Base-by-base conservation (phyloP, 2,329 filamentous ascomycete genomes). In the Helotiales sp. region DNA sequence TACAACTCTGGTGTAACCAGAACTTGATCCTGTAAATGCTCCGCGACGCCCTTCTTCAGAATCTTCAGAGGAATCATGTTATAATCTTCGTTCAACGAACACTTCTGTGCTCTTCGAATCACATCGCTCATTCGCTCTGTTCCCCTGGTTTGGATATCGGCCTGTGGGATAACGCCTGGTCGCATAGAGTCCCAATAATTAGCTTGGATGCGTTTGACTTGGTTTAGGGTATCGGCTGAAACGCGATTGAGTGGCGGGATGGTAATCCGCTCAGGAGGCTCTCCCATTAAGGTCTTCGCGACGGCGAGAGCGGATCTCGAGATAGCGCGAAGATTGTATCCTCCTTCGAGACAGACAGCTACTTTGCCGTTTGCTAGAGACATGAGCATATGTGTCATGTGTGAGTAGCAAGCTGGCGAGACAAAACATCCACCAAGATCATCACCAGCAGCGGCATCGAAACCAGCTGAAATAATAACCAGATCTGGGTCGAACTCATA, bases 341-440 rank as follows among this genome's bases (percentile, higher is more conserved):
- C 95, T 22, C 95, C 95, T 76, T 99, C 95, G 2, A 99, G 80
- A 70, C 93, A 97, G 8, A 97, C 93, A 2, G 91, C 90, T 13
- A 99, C 82, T 70, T 93, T 96, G 27, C 95, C 95, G 44, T 87
- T 82, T 0, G 95, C 93, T 19, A 99, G 80, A 2, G 91, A 92
- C 93, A 97, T 98, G 48, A 99, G 83, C 93, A 98, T 97, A 71
- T 97, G 92, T 15, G 95, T 98, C 95, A 99, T 98, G 70, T 99
- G 93, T 13, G 93, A 91, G 71, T 98, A 99, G 70, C 95, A 96
- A 4, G 86, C 77, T 0, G 95, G 95, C 1, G 92, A 89, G 5
- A 99, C 95, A 69, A 91, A 93, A 72, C 95, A 99, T 30, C 90
- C 91, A 51, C 95, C 95, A 1, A 99, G 82, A 69, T 95, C 88